These are phyloP conservation scores for Tricholoma furcatifolium DNA, from an alignment of 768 basidiomycete genomes.

Conservation along the genomic window DNA sequence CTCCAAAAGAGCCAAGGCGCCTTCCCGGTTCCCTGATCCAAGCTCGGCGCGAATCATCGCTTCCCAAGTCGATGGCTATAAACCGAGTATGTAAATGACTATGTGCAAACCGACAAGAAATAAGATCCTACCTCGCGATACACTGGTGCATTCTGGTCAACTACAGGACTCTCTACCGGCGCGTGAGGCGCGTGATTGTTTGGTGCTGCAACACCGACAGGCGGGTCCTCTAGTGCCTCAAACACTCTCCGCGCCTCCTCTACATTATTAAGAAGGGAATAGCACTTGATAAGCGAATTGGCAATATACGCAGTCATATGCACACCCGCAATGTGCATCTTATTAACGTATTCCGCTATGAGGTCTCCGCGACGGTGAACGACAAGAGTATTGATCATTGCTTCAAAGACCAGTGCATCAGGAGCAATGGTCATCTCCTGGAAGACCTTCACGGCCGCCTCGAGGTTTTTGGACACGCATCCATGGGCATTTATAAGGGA, in stretches of 20 bases:
- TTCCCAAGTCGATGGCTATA: conserved; percentile 89
- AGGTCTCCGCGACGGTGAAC: conserved; percentile 78
- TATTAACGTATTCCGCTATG: conserved; percentile 61
- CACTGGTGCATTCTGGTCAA: conserved; percentile 56
- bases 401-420: conserved; percentile 88
- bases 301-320: conserved; percentile 96
- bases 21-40: conserved; percentile 67
- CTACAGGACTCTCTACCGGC: conserved; percentile 27
- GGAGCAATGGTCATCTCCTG: conserved; percentile 65
- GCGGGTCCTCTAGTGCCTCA: conserved; percentile 76
- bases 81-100: conserved; percentile 5
- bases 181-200: conserved; percentile 84
- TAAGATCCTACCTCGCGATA: conserved; percentile 70
- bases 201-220: conserved; percentile 81
- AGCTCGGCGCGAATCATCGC: conserved; percentile 94
- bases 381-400: conserved; percentile 84
- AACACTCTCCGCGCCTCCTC: conserved; percentile 76
- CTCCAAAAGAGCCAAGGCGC: conserved; percentile 66
- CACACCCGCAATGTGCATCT: conserved; percentile 61
- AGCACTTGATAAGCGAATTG: conserved; percentile 79
- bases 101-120: background rate
- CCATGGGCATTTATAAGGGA: conserved; percentile 89
- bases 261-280: conserved; percentile 65
- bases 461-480: conserved; percentile 71
- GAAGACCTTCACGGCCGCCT: conserved; percentile 75